A percentile compares a stretch with the other conserved stretches of the same genome.
Evolutionary conservation across 1,284 basidiomycete genomes (phyloP).

Genomic region (Boletellus sp.): DNA sequence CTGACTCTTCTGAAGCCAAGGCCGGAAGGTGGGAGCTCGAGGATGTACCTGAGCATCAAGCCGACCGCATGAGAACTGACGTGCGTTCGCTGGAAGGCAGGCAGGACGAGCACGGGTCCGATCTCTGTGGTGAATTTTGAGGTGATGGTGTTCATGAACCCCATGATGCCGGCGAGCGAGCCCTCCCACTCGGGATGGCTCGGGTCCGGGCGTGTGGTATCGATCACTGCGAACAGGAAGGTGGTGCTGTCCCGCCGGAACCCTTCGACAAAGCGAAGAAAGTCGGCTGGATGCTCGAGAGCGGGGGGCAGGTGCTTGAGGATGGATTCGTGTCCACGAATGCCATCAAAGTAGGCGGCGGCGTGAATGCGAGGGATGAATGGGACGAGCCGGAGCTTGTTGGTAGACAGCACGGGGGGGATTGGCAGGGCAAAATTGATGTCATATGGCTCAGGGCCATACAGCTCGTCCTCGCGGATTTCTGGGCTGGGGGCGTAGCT

Average conservation of each 20-base stretch:
- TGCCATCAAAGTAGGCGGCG: conserved; percentile 13
- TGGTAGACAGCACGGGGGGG: conserved; percentile 10
- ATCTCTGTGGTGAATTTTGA: conserved; percentile 46
- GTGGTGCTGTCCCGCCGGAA: conserved; percentile 1
- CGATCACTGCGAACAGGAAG: conserved; percentile 47
- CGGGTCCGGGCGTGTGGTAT: conserved; percentile 36
- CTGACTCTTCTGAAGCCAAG: conserved; percentile 61
- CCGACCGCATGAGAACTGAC: conserved; percentile 60
- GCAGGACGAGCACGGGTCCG: conserved; percentile 48
- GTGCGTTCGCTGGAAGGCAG: conserved; percentile 61
- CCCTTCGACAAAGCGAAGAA: conserved; percentile 16
- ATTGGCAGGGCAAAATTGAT: conserved; percentile 19
- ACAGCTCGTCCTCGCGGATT: conserved; percentile 14
- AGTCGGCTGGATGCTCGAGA: conserved; percentile 14
- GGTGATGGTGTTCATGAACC: conserved; percentile 6
- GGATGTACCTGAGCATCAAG: conserved; percentile 53
- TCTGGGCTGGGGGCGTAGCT: conserved; percentile 7
- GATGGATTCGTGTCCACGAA: conserved; percentile 22
- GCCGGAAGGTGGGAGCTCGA: conserved; percentile 44
- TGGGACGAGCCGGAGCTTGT: conserved; percentile 20
- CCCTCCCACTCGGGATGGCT: conserved; percentile 22
- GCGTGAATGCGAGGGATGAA: conserved; percentile 24
- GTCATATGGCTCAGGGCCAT: conserved; percentile 27
- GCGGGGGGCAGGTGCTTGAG: conserved; percentile 14
- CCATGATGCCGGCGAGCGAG: conserved; percentile 18